These are phyloP conservation scores for Cryomyces antarcticus DNA, from an alignment of 495 filamentous ascomycete species.

Conservation along the genomic window DNA sequence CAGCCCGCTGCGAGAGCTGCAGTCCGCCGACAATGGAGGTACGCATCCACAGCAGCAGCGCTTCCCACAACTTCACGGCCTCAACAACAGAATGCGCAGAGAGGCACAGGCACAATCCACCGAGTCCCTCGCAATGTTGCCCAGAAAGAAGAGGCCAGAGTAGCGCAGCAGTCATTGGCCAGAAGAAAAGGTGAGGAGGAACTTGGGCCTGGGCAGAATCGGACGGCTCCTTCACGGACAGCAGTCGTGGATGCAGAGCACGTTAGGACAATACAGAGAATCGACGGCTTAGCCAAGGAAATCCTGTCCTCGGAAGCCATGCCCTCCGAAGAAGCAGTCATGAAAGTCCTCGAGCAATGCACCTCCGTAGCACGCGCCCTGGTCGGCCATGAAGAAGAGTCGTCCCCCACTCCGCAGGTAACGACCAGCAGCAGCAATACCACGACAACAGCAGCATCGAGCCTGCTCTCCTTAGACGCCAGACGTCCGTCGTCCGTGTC, in stretches of 20 bases:
- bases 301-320: background rate
- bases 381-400: background rate
- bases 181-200: background rate
- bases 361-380: constrained; percentile 2
- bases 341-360: constrained; percentile 6
- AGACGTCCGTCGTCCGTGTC: constrained; percentile 4
- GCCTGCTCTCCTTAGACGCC: constrained; percentile 15
- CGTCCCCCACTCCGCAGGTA: background rate
- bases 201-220: background rate
- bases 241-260: no score
- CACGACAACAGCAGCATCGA: constrained; percentile 14
- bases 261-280: no score
- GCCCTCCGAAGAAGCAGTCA: constrained; percentile 5
- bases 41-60: no score
- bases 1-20: no score
- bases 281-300: no score
- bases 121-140: no score
- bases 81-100: no score
- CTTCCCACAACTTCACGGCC: no score
- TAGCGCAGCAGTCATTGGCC: background rate
- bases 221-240: no score
- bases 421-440: background rate
- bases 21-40: no score
- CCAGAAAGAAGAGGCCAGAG: no score
- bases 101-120: no score